Evolutionary conservation across 2,329 filamentous ascomycete species (phyloP).

Genomic region (Colletotrichum orbiculare): DNA sequence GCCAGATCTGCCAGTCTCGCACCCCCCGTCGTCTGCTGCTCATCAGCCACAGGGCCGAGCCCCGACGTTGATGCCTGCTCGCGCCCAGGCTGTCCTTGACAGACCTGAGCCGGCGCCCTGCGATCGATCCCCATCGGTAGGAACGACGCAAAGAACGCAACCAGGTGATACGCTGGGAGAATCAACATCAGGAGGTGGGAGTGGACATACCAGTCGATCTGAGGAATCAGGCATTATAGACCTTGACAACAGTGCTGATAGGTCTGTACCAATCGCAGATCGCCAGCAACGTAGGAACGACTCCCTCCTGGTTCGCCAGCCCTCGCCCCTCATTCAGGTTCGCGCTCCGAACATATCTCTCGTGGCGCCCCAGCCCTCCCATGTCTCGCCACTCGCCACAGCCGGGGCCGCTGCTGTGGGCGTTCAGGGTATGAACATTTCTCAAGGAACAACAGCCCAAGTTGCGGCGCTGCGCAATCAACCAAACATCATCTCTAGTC

Average conservation of each 20-base stretch:
- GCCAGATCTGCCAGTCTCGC: slow-evolving; percentile 22
- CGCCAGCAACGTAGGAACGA: slow-evolving; percentile 27
- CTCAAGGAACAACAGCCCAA: slow-evolving; percentile 61
- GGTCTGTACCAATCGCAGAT: slow-evolving; percentile 30
- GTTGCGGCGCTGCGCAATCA: slow-evolving; percentile 67
- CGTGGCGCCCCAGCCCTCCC: slow-evolving; percentile 79
- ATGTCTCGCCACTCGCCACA: slow-evolving; percentile 69
- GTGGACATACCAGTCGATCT: slow-evolving; percentile 54
- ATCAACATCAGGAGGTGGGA: slow-evolving; percentile 52
- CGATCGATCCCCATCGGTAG: slow-evolving; percentile 31
- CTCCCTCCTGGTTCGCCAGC: slow-evolving; percentile 44
- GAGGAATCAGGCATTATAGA: slow-evolving; percentile 50
- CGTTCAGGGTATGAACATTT: slow-evolving; percentile 45
- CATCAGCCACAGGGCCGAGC: slow-evolving; percentile 38
- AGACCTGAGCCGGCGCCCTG: slow-evolving; percentile 8
- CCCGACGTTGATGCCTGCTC: slow-evolving; percentile 26
- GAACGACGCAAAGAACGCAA: slow-evolving; percentile 28
- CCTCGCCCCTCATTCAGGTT: slow-evolving; percentile 69
- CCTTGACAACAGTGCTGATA: slow-evolving; percentile 37
- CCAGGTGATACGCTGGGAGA: slow-evolving; percentile 36
- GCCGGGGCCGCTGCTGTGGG: slow-evolving; percentile 49
- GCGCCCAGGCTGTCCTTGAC: slow-evolving; percentile 2
- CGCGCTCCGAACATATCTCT: slow-evolving; percentile 79
- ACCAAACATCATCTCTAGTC: slow-evolving; percentile 61
- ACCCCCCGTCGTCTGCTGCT: slow-evolving; percentile 34